A percentile compares a stretch with the other conserved stretches of the same genome.
Evolutionary conservation across 2,329 filamentous ascomycete genomes (phyloP).

Genomic region (Tolypocladium ovalisporum): DNA sequence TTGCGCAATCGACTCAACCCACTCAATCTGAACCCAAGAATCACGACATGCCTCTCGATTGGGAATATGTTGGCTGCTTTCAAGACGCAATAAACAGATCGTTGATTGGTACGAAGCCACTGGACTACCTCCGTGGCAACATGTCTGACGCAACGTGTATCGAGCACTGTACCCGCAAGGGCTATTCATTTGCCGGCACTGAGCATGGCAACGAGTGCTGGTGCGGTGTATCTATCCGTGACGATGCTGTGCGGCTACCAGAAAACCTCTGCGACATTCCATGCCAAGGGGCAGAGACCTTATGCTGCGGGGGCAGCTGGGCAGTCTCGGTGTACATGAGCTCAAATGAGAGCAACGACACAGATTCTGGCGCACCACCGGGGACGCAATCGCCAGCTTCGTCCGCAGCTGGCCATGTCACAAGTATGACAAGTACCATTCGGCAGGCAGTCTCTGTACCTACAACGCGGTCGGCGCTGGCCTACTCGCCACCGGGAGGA

Average conservation of each 20-base stretch:
- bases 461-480: background rate
- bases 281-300: constrained; percentile 8
- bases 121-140: constrained; percentile 14
- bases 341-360: background rate
- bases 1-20: too few relatives aligned
- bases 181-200: constrained; percentile 34
- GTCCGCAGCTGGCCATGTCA: background rate
- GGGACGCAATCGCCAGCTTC: background rate
- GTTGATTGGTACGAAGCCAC: constrained; percentile 10
- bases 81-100: constrained; percentile 14
- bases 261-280: constrained; percentile 12
- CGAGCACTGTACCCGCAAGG: constrained; percentile 29
- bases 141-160: constrained; percentile 41
- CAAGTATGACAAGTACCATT: background rate
- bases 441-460: background rate
- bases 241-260: constrained; percentile 12
- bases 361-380: background rate
- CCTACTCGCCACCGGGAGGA: background rate
- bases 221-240: constrained; percentile 26
- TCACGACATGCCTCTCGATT: constrained; percentile 5
- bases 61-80: constrained; percentile 21
- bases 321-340: constrained; percentile 11
- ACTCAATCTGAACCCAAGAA: too few relatives aligned
- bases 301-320: constrained; percentile 16
- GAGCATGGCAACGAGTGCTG: constrained; percentile 41